These are phyloP conservation scores for Boletus pseudopeckii DNA, from an alignment of 768 basidiomycete genomes.

Conservation along the genomic window DNA sequence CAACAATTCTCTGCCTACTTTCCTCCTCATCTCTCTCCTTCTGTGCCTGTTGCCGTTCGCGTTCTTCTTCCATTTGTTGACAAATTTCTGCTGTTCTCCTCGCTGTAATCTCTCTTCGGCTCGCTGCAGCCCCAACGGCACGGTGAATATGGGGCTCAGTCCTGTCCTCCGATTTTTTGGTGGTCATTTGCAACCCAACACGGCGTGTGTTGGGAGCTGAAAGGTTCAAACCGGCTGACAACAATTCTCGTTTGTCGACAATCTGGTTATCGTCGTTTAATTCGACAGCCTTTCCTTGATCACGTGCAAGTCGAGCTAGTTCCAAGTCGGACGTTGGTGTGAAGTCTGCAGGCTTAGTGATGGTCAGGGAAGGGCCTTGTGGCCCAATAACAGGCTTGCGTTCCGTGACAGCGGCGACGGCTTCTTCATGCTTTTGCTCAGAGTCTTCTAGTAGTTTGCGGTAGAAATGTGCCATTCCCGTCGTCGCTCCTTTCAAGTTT, in stretches of 20 bases:
- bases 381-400: conserved; percentile 59
- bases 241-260: conserved; percentile 89
- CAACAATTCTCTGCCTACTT: conserved; percentile 60
- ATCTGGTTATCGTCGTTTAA: conserved; percentile 97
- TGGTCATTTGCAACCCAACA: conserved; percentile 45
- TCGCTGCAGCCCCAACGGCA: conserved; percentile 84
- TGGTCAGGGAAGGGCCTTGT: conserved; percentile 63
- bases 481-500: conserved; percentile 53
- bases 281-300: conserved; percentile 82
- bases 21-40: conserved; percentile 59
- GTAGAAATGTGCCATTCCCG: conserved; percentile 86
- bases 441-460: conserved; percentile 73
- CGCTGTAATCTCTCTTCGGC: conserved; percentile 76
- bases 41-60: conserved; percentile 53
- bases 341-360: conserved; percentile 67
- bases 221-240: conserved; percentile 90
- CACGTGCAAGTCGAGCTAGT: conserved; percentile 64
- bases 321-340: conserved; percentile 67
- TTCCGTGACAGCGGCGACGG: conserved; percentile 66
- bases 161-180: conserved; percentile 24
- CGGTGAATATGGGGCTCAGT: conserved; percentile 51
- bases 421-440: conserved; percentile 80
- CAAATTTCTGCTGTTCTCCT: conserved; percentile 76
- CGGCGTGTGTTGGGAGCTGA: conserved; percentile 76
- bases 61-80: conserved; percentile 75